Base-by-base conservation (phyloP, 306 rosid genomes). In the Gillenia trifoliata region DNA sequence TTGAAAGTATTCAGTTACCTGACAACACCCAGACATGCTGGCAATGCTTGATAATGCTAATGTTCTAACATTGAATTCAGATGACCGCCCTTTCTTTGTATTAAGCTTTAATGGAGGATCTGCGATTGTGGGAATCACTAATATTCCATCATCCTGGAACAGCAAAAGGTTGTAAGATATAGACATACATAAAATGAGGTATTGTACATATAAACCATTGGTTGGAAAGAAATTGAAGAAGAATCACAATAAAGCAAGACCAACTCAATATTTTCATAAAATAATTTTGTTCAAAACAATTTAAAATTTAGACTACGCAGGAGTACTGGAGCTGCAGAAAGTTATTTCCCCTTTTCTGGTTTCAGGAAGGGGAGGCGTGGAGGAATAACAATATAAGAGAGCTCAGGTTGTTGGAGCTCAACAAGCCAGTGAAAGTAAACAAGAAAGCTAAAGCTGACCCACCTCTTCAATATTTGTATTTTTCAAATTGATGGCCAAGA, bases 11-110 rank as follows among this genome's bases (percentile, higher is more conserved):
- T 54, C 41, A 77, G 69, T 82, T 82, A 92, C 98, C 89, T 92
- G 94, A 84, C 93, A 81, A 76, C 85, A 84, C 33, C 88, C 85
- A 43, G 88, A 84, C 80, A 84, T 81, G 78, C 85, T 80, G 66
- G 80, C 75, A 54, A 84, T 84, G 78, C 88, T 78, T 54, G 83
- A 65, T 41, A 84, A 64, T 40, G 83, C 82, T 63, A 81, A 74
- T 59, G 72, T 63, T 67, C 85, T 82, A 52, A 77, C 80, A 8
- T 45, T 75, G 67, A 84, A 81, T 79, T 84, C 85, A 29, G 73
- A 57, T 38, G 72, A 74, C 68, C 28, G 34, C 28, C 75, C 59
- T 68, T 75, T 84, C 81, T 71, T 80, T 6, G 75, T 59, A 26
- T 36, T 63, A 50, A 78, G 75, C 64, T 74, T 84, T 34, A 78